phyloP scores from a whole-genome alignment of 768 basidiomycete species.

The Kwoniella sp. region DNA sequence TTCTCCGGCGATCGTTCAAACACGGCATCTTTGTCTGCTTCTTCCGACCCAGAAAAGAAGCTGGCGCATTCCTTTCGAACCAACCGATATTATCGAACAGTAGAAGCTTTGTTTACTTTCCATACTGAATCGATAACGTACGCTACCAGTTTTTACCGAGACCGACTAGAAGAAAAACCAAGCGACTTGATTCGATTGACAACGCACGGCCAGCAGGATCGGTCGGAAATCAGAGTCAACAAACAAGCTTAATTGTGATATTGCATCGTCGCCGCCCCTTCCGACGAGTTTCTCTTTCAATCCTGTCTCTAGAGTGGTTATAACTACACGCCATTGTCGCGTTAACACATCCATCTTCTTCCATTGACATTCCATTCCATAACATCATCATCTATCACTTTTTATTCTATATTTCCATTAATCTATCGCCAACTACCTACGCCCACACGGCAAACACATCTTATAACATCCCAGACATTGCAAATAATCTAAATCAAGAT shows the following conservation, averaged over 20 bases:
- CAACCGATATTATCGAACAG: too few species aligned
- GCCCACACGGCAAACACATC: background rate
- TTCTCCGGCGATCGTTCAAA: background rate
- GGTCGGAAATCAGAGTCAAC: background rate
- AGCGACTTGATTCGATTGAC: too few species aligned
- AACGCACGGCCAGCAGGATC: background rate
- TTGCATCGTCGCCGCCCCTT: too few species aligned
- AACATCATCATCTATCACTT: background rate
- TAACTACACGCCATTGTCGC: too few species aligned
- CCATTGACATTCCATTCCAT: background rate
- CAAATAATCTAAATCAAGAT: constrained; percentile 5
- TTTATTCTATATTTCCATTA: background rate
- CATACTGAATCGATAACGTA: too few species aligned
- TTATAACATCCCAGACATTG: background rate
- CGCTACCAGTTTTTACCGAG: background rate
- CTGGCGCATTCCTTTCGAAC: background rate
- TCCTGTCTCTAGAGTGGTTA: too few species aligned
- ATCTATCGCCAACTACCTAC: background rate
- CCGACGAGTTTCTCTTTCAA: too few species aligned
- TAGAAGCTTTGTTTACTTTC: too few species aligned
- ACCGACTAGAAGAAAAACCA: too few species aligned
- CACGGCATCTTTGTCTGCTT: background rate
- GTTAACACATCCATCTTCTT: too few species aligned
- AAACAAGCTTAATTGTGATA: constrained; percentile 3
- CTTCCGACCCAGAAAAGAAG: too few species aligned